Evolutionary conservation across 345 rosid genomes (phyloP).

Genomic region (Balakata baccata): DNA sequence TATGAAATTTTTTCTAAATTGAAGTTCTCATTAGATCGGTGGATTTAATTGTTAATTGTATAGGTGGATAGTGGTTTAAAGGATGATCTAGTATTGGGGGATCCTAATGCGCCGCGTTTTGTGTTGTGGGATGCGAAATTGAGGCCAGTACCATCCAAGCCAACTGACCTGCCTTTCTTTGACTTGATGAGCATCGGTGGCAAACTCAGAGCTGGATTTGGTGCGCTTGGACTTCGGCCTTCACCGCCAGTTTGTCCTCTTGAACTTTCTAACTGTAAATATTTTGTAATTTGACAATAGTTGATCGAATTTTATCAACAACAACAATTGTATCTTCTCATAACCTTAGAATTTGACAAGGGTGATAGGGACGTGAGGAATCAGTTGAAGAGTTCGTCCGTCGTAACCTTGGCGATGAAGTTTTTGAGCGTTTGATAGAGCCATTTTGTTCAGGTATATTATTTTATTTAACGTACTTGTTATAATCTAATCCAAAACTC

Average conservation of each 20-base stretch:
- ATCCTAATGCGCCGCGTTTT: conserved; percentile 84
- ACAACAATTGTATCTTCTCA: conserved; percentile 37
- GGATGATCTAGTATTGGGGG: conserved; percentile 90
- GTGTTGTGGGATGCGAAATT: conserved; percentile 83
- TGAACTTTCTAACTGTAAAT: neutral
- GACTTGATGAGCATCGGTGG: conserved; percentile 89
- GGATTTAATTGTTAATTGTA: conserved; percentile 7
- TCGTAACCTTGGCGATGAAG: conserved; percentile 89
- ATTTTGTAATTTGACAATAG: neutral
- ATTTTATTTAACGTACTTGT: neutral
- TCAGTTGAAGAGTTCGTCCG: conserved; percentile 95
- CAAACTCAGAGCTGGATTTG: conserved; percentile 81
- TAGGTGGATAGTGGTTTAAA: conserved; percentile 84
- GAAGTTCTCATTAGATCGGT: neutral
- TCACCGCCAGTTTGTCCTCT: conserved; percentile 79
- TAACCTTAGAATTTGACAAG: conserved; percentile 54
- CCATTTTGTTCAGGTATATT: conserved; percentile 90
- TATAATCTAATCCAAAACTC: neutral
- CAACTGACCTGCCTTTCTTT: conserved; percentile 65
- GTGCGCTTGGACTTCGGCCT: conserved; percentile 84
- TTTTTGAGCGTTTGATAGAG: conserved; percentile 87
- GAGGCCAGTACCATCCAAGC: conserved; percentile 85
- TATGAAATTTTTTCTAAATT: neutral
- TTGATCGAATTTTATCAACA: conserved; percentile 1
- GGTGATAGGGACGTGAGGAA: conserved; percentile 93